Evolutionary conservation across 352 stramenopile species (phyloP).

Genomic region (Pythium oligandrum): DNA sequence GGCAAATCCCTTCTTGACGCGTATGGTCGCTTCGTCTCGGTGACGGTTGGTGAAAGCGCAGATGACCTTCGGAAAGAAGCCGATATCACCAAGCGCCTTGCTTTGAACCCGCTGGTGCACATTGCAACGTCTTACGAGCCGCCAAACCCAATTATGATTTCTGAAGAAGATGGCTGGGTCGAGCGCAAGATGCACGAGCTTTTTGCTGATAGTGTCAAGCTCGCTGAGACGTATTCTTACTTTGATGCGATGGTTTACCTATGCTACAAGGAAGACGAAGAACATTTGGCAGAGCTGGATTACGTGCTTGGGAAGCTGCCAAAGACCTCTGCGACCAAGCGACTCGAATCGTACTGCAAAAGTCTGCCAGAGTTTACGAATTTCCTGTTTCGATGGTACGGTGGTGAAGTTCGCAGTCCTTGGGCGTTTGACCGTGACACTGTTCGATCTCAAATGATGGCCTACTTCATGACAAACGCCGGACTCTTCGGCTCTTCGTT

Average conservation of each 20-base stretch:
- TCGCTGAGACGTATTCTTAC: constrained; percentile 71
- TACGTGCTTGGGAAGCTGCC: constrained; percentile 55
- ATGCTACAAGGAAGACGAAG: constrained; percentile 51
- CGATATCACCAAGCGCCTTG: constrained; percentile 49
- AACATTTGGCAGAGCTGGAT: constrained; percentile 59
- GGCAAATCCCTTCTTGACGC: constrained; percentile 46
- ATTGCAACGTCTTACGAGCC: constrained; percentile 42
- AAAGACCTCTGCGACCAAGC: constrained; percentile 48
- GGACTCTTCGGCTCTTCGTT: constrained; percentile 50
- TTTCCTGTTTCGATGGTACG: constrained; percentile 78
- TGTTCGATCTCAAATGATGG: constrained; percentile 35
- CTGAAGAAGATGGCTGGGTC: constrained; percentile 26
- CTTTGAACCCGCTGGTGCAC: constrained; percentile 68
- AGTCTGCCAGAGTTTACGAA: constrained; percentile 47
- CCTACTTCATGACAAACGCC: constrained; percentile 62
- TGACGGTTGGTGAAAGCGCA: constrained; percentile 29
- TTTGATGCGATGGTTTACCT: constrained; percentile 84
- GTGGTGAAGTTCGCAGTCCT: constrained; percentile 56
- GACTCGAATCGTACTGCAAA: constrained; percentile 61
- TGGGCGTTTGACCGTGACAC: constrained; percentile 36
- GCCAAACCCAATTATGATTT: constrained; percentile 3
- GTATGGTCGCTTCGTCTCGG: constrained; percentile 47
- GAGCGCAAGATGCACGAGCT: constrained; percentile 46
- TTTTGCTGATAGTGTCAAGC: constrained; percentile 47
- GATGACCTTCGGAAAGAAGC: constrained; percentile 62